Conservation (phyloP, 2,329 filamentous ascomycete species). For the Metarhizium guizhouense region DNA sequence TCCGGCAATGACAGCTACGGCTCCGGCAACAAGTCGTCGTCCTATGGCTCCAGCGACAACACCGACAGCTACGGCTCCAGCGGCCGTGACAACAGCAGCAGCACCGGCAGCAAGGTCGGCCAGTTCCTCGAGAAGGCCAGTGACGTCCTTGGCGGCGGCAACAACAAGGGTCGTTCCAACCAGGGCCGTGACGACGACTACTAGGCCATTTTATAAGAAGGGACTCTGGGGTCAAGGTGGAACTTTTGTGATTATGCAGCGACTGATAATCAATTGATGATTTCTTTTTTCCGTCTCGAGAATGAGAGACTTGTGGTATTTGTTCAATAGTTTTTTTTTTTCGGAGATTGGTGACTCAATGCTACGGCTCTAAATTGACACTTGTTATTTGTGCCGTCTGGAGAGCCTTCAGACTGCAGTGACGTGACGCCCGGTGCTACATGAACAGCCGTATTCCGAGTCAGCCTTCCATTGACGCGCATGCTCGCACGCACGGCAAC, state of each 20-base stretch:
- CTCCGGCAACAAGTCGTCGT: neutral
- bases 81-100: constrained; percentile 8
- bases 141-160: constrained; percentile 35
- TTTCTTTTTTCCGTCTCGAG: too few relatives aligned
- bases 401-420: too few relatives aligned
- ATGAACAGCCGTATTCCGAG: too few relatives aligned
- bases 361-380: neutral
- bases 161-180: constrained; percentile 32
- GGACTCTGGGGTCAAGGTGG: neutral
- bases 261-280: neutral
- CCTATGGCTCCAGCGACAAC: constrained; percentile 4
- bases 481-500: too few relatives aligned
- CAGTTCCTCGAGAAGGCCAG: constrained; percentile 53
- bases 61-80: constrained; percentile 9
- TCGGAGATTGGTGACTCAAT: neutral
- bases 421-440: too few relatives aligned
- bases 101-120: constrained; percentile 38
- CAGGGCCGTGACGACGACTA: constrained; percentile 17
- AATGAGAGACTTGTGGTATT: neutral
- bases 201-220: neutral
- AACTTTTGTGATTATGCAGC: neutral
- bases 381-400: neutral
- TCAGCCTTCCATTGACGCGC: too few relatives aligned
- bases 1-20: constrained; percentile 12
- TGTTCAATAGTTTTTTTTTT: neutral